phyloP scores from a whole-genome alignment of 169 alveolate genomes.

The Cryptosporidium meleagridis region DNA sequence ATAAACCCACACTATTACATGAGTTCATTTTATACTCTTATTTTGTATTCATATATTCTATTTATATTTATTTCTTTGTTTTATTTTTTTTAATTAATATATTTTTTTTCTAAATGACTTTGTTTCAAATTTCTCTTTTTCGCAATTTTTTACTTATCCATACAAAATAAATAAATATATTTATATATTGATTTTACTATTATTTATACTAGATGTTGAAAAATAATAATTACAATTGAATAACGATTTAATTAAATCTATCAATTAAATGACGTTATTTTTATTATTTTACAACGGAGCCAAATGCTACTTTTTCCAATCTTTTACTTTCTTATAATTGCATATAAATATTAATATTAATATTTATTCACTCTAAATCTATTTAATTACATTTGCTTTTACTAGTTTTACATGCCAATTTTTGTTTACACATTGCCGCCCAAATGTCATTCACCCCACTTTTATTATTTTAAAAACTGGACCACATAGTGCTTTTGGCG shows the following conservation, averaged over 20 bases:
- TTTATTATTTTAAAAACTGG: background rate
- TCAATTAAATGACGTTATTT: background rate
- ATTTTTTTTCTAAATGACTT: no score
- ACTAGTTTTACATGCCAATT: slow-evolving; percentile 55
- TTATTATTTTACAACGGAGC: background rate
- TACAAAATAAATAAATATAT: no score
- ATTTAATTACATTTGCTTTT: slow-evolving; percentile 3
- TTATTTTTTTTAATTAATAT: no score
- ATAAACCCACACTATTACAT: slow-evolving; percentile 40
- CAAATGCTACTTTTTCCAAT: background rate
- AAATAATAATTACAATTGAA: no score
- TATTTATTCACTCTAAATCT: background rate
- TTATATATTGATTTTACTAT: no score
- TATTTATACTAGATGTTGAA: background rate
- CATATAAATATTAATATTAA: background rate
- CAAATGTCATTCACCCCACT: slow-evolving; percentile 58
- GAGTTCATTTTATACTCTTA: slow-evolving; percentile 8
- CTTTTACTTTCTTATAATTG: background rate
- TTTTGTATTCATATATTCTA: background rate
- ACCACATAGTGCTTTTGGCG: slow-evolving; percentile 16
- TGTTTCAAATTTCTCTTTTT: background rate
- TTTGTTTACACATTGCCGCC: slow-evolving; percentile 35
- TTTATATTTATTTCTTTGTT: background rate
- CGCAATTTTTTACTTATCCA: background rate
- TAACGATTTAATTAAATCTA: no score